These are phyloP conservation scores for Fusarium cicatricum DNA, from an alignment of 2,329 filamentous ascomycete genomes.

Conservation along the genomic window DNA sequence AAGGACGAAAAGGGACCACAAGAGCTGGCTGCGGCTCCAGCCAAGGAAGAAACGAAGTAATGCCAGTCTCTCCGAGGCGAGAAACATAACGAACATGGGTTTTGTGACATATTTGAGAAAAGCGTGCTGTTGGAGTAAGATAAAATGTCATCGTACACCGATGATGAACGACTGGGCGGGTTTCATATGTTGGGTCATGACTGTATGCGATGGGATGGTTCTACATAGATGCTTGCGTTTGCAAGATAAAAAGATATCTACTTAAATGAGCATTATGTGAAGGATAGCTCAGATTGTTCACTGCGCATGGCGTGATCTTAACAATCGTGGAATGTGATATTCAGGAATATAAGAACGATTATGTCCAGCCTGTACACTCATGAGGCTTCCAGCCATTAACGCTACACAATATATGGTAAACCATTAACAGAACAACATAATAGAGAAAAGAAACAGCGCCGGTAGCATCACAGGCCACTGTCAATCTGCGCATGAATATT, in stretches of 20 bases:
- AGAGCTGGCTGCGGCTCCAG: background rate
- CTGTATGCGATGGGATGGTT: slow-evolving; percentile 12
- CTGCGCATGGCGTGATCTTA: background rate
- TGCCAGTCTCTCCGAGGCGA: background rate
- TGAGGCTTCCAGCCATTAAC: background rate
- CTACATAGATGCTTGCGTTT: slow-evolving; percentile 13
- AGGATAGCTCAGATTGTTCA: background rate
- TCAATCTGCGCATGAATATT: slow-evolving; percentile 62
- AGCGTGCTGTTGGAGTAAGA: background rate
- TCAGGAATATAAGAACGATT: slow-evolving; percentile 1
- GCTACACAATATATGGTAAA: background rate
- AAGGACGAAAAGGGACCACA: background rate
- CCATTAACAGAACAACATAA: background rate
- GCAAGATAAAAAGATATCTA: background rate
- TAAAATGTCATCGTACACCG: slow-evolving; percentile 10
- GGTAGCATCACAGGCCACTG: slow-evolving; percentile 54
- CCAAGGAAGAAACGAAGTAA: slow-evolving; percentile 12
- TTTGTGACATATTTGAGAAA: background rate
- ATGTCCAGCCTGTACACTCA: background rate
- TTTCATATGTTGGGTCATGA: slow-evolving; percentile 29
- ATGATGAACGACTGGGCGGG: slow-evolving; percentile 28
- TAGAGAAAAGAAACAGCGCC: background rate
- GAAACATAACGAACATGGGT: background rate
- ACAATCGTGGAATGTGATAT: background rate
- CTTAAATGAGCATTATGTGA: background rate